A percentile compares a stretch with the other conserved stretches of the same genome.
Conservation (phyloP, 441 rosid species). For the Sinapis alba region DNA sequence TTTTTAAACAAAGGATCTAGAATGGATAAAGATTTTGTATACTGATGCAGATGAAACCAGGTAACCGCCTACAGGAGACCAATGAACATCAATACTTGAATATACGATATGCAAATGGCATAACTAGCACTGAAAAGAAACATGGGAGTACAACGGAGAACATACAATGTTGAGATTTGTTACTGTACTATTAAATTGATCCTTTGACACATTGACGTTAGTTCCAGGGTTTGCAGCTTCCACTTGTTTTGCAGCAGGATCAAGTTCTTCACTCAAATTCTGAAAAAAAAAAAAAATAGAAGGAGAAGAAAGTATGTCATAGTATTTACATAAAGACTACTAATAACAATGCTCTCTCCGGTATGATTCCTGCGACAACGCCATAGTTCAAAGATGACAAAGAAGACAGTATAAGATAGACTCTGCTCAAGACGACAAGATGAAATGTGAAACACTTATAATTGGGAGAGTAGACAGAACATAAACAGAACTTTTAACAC, state of each 20-base stretch:
- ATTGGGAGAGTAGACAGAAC: no score
- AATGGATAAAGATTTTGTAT: slow-evolving; percentile 73
- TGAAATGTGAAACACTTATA: no score
- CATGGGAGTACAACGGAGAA: slow-evolving; percentile 6
- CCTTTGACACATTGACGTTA: slow-evolving; percentile 59
- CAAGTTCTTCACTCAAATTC: slow-evolving; percentile 78
- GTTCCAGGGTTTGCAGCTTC: slow-evolving; percentile 56
- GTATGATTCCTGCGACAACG: no score
- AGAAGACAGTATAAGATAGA: background rate
- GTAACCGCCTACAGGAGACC: slow-evolving; percentile 67
- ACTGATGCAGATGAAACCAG: slow-evolving; percentile 94
- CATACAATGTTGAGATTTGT: slow-evolving; percentile 77
- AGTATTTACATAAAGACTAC: background rate
- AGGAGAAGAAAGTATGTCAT: background rate
- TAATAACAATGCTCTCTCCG: no score
- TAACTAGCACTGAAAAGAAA: background rate
- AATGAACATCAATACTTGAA: slow-evolving; percentile 30
- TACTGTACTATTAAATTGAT: slow-evolving; percentile 81
- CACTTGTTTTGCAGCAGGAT: slow-evolving; percentile 58
- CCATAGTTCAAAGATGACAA: no score
- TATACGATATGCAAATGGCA: no score
- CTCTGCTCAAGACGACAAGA: background rate
- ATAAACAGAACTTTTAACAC: background rate
- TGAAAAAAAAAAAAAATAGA: slow-evolving; percentile 38
- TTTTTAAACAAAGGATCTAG: slow-evolving; percentile 78